These are phyloP conservation scores for Rhizophagus clarus DNA, from an alignment of 192 early-diverging fungal genomes.

Conservation along the genomic window DNA sequence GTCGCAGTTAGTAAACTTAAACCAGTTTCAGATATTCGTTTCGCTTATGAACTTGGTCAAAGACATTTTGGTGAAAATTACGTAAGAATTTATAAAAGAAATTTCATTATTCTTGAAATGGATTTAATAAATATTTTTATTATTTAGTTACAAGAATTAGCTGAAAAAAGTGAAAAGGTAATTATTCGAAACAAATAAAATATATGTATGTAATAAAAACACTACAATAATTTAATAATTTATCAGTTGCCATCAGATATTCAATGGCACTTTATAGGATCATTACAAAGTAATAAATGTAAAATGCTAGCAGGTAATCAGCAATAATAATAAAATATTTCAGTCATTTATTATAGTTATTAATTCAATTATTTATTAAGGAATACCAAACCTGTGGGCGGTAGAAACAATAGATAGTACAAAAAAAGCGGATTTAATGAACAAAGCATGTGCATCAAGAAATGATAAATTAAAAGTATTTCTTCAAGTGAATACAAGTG, in stretches of 20 bases:
- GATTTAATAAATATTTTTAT: not conserved
- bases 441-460: slow-evolving; percentile 72
- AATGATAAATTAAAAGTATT: slow-evolving; percentile 72
- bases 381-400: slow-evolving; percentile 85
- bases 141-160: slow-evolving; percentile 85
- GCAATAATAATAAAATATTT: not conserved
- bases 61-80: slow-evolving; percentile 98
- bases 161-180: slow-evolving; percentile 81
- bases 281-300: slow-evolving; percentile 97
- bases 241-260: slow-evolving; percentile 81
- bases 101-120: slow-evolving; percentile 25
- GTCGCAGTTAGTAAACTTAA: slow-evolving; percentile 97
- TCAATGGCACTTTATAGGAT: slow-evolving; percentile 96
- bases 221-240: not conserved
- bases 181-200: not conserved
- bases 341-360: not conserved
- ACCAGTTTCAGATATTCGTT: slow-evolving; percentile 76
- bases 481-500: slow-evolving; percentile 95
- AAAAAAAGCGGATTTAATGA: slow-evolving; percentile 81
- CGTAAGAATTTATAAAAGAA: slow-evolving; percentile 55
- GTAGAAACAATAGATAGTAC: slow-evolving; percentile 90
- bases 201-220: not conserved
- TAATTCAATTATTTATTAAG: slow-evolving; percentile 25
- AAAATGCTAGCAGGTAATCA: slow-evolving; percentile 72
- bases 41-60: slow-evolving; percentile 81